Base-by-base conservation (phyloP, 371 early-diverging fungal genomes). In the Apophysomyces elegans region DNA sequence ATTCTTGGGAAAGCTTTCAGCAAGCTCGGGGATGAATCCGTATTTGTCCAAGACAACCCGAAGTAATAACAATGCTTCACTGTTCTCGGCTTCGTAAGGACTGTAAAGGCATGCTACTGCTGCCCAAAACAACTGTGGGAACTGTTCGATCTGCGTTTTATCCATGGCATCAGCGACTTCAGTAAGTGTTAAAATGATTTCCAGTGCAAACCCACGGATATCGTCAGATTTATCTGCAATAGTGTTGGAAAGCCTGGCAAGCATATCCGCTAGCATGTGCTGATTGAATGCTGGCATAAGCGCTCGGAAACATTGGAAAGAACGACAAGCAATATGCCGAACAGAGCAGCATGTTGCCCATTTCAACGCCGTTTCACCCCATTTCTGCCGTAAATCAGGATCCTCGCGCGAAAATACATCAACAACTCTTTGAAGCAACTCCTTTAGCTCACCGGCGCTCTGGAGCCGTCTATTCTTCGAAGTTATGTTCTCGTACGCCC, bases 341-440 rank as follows among this genome's bases (percentile, higher is more conserved):
- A 96, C 94, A 5, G 96, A 91, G 67, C 96, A 96, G 16, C 86
- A 85, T 16, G 95, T 94, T 0, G 94, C 96, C 95, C 95, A 96
- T 56, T 88, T 84, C n/a, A 96, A 81, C 0, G 96, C 93, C 1
- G 88, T 88, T 56, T 90, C 90, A 0, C 93, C 95, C 96, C 96
- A 96, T 35, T 81, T 83, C 68, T 95, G 94, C 26, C 86, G 78
- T n/a, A 94, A 76, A n/a, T 87, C 86, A 4, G 85, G 79, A 44
- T 90, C 88, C 32, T 88, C 86, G 16, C 79, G 70, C 12, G 80
- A 78, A 68, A 91, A 91, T 3, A 92, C 85, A 9, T 71, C 70
- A 0, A 84, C 71, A 7, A 85, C 79, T 9, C 71, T 72, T 43
- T 75, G 67, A 9, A 79, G 39, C 5, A 85, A 61, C 12, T 65